Percentiles rank a stretch among this genome's conserved stretches.
phyloP scores from a whole-genome alignment of 2,329 filamentous ascomycete species.

The Pseudogymnoascus sp. region DNA sequence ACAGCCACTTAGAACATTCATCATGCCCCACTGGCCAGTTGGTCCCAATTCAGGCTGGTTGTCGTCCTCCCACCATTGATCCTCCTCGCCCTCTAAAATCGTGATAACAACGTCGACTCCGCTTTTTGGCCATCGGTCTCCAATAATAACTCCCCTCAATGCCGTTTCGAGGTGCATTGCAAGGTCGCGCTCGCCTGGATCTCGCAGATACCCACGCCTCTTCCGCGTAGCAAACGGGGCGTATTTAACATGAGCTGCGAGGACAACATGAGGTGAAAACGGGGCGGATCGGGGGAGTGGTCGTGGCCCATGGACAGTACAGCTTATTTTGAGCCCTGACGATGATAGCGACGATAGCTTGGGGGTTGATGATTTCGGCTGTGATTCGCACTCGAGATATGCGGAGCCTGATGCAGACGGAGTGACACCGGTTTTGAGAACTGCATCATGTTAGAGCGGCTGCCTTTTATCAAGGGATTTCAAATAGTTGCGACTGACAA shows the following conservation, averaged over 20 bases:
- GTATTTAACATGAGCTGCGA: conserved; percentile 93
- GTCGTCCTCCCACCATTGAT: conserved; percentile 55
- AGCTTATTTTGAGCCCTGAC: conserved; percentile 75
- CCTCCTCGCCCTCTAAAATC: conserved; percentile 86
- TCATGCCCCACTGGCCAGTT: conserved; percentile 72
- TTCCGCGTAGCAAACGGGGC: conserved; percentile 84
- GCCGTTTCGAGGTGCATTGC: conserved; percentile 88
- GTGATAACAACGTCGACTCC: conserved; percentile 93
- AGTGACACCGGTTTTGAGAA: conserved; percentile 83
- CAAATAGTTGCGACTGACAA: conserved; percentile 49
- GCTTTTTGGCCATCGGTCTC: conserved; percentile 96
- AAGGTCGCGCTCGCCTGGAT: conserved; percentile 78
- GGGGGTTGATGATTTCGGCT: conserved; percentile 38
- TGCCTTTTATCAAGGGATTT: conserved; percentile 1
- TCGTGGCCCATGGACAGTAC: conserved; percentile 86
- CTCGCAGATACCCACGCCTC: conserved; percentile 76
- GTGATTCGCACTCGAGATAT: conserved; percentile 61
- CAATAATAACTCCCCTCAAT: conserved; percentile 79
- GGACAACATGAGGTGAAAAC: conserved; percentile 85
- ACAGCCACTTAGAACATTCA: conserved; percentile 86
- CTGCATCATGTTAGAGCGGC: conserved; percentile 36
- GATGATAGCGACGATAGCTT: conserved; percentile 36
- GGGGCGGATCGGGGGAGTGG: conserved; percentile 82
- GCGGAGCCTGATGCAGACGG: conserved; percentile 91
- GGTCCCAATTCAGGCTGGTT: conserved; percentile 37